A percentile compares a stretch with the other conserved stretches of the same genome.
phyloP scores from a whole-genome alignment of 352 stramenopile species.

The Phytophthora citrophthora region DNA sequence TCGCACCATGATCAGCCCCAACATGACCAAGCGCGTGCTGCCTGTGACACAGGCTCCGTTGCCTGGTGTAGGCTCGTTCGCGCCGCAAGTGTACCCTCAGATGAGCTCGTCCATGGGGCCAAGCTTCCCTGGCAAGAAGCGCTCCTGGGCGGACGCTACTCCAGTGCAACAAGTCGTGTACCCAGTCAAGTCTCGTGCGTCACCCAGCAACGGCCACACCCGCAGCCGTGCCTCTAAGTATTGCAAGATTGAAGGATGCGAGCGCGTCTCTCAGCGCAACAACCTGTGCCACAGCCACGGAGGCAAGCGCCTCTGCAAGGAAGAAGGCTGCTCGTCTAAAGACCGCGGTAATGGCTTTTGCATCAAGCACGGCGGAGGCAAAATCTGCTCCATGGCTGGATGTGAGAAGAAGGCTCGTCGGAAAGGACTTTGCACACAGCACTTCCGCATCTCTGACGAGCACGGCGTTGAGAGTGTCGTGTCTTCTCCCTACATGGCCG shows the following conservation, averaged over 20 bases:
- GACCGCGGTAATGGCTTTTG: conserved; percentile 85
- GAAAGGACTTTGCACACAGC: conserved; percentile 84
- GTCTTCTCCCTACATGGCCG: conserved; percentile 21
- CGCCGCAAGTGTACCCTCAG: conserved; percentile 18
- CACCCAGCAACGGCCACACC: conserved; percentile 18
- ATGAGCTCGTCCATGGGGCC: conserved; percentile 30
- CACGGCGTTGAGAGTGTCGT: conserved; percentile 20
- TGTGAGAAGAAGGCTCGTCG: conserved; percentile 86
- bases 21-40: conserved; percentile 36
- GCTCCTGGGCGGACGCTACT: conserved; percentile 36
- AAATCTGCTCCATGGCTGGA: conserved; percentile 75
- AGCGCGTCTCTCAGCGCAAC: conserved; percentile 85
- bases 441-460: conserved; percentile 70
- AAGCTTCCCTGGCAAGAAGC: conserved; percentile 37
- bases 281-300: conserved; percentile 85
- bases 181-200: conserved; percentile 21
- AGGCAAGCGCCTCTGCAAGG: conserved; percentile 84
- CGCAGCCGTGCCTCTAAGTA: conserved; percentile 87
- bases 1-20: conserved; percentile 63
- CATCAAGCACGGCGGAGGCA: conserved; percentile 84
- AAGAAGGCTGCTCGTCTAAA: conserved; percentile 77
- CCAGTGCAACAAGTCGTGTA: conserved; percentile 22
- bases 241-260: conserved; percentile 83
- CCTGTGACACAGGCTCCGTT: conserved; percentile 13
- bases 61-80: conserved; percentile 16